Evolutionary conservation across 2,329 filamentous ascomycete genomes (phyloP).

Genomic region (Phialophora verrucosa): DNA sequence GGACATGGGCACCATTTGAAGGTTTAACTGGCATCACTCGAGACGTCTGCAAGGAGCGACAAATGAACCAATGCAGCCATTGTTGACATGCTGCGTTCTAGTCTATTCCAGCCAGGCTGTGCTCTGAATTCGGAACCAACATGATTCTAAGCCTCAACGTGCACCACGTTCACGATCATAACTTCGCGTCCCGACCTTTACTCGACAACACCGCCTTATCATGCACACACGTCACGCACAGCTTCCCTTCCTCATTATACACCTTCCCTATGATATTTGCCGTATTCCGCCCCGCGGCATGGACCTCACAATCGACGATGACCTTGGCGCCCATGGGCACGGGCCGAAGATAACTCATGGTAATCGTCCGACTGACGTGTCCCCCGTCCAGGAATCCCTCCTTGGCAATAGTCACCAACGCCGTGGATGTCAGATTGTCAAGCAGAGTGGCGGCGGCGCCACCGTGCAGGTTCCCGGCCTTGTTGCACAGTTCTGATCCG

Average conservation of each 20-base stretch:
- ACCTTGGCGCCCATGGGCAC: conserved; percentile 30
- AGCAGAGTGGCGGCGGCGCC: conserved; percentile 68
- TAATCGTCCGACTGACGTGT: conserved; percentile 36
- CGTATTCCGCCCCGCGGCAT: conserved; percentile 30
- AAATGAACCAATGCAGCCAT: neutral
- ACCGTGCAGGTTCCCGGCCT: conserved; percentile 35
- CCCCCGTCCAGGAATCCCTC: conserved; percentile 67
- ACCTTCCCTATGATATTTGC: conserved; percentile 34
- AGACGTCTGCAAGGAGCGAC: neutral
- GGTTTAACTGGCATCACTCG: neutral
- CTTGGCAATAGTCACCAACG: conserved; percentile 61
- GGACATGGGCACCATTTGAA: neutral
- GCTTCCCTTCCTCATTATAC: conserved; percentile 32
- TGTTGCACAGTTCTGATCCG: conserved; percentile 32
- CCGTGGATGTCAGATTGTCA: conserved; percentile 67
- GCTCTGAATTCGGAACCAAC: neutral
- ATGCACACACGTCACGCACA: conserved; percentile 44
- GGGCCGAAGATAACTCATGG: conserved; percentile 33
- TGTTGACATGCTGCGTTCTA: neutral
- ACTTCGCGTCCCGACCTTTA: conserved; percentile 16
- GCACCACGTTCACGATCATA: conserved; percentile 5
- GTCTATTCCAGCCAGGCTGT: conserved; percentile 8
- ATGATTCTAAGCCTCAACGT: neutral
- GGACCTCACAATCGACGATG: conserved; percentile 30
- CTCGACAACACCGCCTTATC: conserved; percentile 44